Percentiles rank a stretch among this genome's conserved stretches.
Conservation (phyloP, 495 filamentous ascomycete species). For the Neurospora sp. region DNA sequence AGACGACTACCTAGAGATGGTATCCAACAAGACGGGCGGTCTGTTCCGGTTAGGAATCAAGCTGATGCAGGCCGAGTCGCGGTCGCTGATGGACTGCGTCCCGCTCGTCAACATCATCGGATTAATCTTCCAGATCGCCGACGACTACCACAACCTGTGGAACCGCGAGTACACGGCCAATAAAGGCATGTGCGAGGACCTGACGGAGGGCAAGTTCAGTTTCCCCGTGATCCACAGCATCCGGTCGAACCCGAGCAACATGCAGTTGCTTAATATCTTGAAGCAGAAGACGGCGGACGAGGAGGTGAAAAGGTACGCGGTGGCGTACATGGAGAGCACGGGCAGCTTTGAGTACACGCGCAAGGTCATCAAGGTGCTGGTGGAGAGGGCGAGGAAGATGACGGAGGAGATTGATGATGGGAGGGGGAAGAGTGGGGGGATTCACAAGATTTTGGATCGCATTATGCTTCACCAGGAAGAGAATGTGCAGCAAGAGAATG, state of each 20-base stretch:
- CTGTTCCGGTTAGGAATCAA: conserved; percentile 90
- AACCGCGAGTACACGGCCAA: conserved; percentile 65
- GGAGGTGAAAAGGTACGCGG: conserved; percentile 83
- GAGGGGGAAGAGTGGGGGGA: conserved; percentile 29
- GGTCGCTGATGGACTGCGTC: conserved; percentile 57
- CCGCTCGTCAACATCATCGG: conserved; percentile 84
- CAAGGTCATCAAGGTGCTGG: conserved; percentile 56
- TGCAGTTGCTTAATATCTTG: conserved; percentile 81
- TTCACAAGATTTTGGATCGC: conserved; percentile 43
- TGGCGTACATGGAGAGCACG: conserved; percentile 82
- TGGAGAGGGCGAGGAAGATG: conserved; percentile 52
- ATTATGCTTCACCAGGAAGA: conserved; percentile 8
- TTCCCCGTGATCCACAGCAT: conserved; percentile 96
- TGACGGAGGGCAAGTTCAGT: conserved; percentile 97
- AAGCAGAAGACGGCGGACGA: conserved; percentile 79
- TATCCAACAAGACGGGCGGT: conserved; percentile 93
- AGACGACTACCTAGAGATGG: conserved; percentile 98
- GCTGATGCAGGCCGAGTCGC: conserved; percentile 88
- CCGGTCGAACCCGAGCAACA: conserved; percentile 64
- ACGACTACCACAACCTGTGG: conserved; percentile 89
- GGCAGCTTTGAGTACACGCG: conserved; percentile 83
- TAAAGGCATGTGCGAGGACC: conserved; percentile 92
- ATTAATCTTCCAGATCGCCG: conserved; percentile 90
- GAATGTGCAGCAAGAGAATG: not conserved
- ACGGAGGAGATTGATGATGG: conserved; percentile 57